Evolutionary conservation across 2,329 filamentous ascomycete species (phyloP).

Genomic region (Blastomyces gilchristii): DNA sequence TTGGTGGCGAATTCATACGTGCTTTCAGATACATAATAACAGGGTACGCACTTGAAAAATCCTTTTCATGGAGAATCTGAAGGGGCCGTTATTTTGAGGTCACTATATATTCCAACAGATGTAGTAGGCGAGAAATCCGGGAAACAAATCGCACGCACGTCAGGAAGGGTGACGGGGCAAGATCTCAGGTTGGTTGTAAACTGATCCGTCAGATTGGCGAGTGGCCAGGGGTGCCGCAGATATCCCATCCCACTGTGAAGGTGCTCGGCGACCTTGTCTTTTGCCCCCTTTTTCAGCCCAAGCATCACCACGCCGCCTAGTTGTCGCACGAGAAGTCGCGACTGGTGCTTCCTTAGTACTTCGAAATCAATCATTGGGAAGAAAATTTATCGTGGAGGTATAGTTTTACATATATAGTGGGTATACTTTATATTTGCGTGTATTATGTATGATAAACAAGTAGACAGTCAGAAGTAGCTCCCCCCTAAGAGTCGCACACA

Average conservation of each 20-base stretch:
- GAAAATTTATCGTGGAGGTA: background rate
- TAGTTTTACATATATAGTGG: background rate
- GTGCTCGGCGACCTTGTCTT: background rate
- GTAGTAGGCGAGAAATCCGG: background rate
- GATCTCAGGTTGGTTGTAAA: conserved; percentile 3
- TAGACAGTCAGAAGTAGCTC: background rate
- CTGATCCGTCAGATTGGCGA: background rate
- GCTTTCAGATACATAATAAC: background rate
- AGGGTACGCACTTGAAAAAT: too few species aligned
- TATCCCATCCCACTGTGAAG: background rate
- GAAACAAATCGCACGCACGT: background rate
- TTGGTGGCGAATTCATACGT: background rate
- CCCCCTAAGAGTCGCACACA: background rate
- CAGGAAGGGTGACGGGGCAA: background rate
- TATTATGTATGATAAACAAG: background rate
- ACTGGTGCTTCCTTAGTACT: background rate
- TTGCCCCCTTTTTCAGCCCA: background rate
- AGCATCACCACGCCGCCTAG: background rate
- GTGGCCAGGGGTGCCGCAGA: background rate
- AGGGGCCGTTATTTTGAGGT: too few species aligned
- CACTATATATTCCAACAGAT: background rate
- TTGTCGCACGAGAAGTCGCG: background rate
- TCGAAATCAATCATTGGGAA: background rate
- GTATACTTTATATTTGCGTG: background rate
- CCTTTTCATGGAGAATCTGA: too few species aligned